These are phyloP conservation scores for Epichloe gansuensis DNA, from an alignment of 2,329 filamentous ascomycete genomes.

Conservation along the genomic window DNA sequence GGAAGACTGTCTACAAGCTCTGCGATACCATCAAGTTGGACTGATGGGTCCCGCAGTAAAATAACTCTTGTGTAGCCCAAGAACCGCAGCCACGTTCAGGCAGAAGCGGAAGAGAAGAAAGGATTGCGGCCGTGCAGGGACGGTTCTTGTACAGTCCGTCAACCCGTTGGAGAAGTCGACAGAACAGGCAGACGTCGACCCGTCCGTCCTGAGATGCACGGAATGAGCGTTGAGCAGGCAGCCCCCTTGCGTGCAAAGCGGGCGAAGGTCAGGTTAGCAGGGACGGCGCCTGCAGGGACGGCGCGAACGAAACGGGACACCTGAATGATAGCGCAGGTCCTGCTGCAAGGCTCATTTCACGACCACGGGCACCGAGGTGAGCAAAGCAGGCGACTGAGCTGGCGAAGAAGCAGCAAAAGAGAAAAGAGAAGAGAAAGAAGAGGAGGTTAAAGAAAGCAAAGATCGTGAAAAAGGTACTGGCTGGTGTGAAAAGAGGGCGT, in stretches of 20 bases:
- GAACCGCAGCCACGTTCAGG: neutral
- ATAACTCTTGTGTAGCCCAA: neutral
- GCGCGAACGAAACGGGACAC: neutral
- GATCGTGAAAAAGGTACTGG: neutral
- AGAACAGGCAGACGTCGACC: neutral
- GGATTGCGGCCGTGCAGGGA: slow-evolving; percentile 1
- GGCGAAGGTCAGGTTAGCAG: neutral
- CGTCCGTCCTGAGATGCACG: neutral
- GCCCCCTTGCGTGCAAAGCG: slow-evolving; percentile 1
- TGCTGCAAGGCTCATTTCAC: slow-evolving; percentile 1
- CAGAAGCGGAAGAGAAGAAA: neutral
- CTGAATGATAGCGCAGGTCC: neutral
- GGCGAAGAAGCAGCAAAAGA: neutral
- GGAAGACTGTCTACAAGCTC: slow-evolving; percentile 13
- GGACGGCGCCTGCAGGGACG: slow-evolving; percentile 4
- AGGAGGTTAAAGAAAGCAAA: neutral
- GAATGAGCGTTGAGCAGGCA: neutral
- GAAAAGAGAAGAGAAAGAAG: neutral
- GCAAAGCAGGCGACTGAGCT: neutral
- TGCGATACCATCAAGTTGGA: slow-evolving; percentile 4
- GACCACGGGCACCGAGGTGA: neutral
- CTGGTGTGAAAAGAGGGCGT: neutral
- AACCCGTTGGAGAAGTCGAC: neutral
- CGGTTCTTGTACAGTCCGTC: slow-evolving; percentile 1
- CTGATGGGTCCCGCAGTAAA: neutral